These are phyloP conservation scores for Plantago ovata DNA, from an alignment of 257 asterid genomes.

Conservation along the genomic window DNA sequence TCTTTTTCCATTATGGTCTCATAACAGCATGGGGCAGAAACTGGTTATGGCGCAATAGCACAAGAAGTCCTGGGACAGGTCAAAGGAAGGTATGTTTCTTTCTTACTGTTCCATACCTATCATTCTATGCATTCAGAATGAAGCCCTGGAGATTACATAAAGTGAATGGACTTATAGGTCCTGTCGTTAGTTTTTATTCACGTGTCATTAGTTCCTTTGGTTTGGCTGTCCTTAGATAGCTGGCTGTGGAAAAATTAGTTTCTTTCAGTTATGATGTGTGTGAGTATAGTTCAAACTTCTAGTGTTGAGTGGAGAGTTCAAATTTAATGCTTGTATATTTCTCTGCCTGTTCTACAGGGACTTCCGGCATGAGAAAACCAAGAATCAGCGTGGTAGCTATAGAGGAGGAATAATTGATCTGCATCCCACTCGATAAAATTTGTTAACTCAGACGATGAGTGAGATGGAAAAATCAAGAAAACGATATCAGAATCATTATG, in stretches of 20 bases:
- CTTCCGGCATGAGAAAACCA: conserved; percentile 79
- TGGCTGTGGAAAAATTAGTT: no score
- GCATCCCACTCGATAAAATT: conserved; percentile 86
- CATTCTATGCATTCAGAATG: neutral
- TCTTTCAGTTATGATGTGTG: no score
- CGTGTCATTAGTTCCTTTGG: no score
- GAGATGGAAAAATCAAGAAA: conserved; percentile 14
- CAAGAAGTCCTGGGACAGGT: conserved; percentile 96
- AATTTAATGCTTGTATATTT: neutral
- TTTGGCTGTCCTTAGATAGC: no score
- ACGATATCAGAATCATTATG: neutral
- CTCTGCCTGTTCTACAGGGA: conserved; percentile 29
- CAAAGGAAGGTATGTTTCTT: conserved; percentile 69
- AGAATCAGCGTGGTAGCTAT: conserved; percentile 97
- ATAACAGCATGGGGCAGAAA: conserved; percentile 91
- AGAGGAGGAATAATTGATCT: conserved; percentile 87
- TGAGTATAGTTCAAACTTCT: no score
- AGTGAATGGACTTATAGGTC: no score
- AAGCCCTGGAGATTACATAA: neutral
- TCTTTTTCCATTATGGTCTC: conserved; percentile 1
- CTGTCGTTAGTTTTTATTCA: no score
- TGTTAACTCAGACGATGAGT: conserved; percentile 74
- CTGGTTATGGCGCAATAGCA: conserved; percentile 97
- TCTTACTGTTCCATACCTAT: neutral
- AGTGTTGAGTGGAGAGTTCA: no score